Conservation (phyloP, 2,329 filamentous ascomycete species). For the Apiospora hydei region DNA sequence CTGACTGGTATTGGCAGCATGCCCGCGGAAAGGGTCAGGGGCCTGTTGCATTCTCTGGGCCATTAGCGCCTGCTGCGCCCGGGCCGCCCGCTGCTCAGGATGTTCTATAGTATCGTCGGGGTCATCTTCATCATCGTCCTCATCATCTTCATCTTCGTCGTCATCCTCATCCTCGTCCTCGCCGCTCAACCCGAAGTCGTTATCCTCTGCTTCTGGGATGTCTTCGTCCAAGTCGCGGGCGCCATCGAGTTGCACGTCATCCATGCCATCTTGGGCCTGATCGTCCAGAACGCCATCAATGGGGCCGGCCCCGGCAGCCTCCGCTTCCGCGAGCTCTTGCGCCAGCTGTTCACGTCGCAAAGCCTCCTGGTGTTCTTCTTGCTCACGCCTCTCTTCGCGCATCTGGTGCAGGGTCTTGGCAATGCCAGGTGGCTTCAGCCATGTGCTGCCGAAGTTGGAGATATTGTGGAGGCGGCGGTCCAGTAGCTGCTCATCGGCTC, state of each 20-base stretch:
- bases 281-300: slow-evolving; percentile 1
- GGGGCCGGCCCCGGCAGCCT: slow-evolving; percentile 49
- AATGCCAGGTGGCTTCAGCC: slow-evolving; percentile 90
- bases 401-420: slow-evolving; percentile 89
- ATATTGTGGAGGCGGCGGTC: slow-evolving; percentile 82
- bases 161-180: slow-evolving; percentile 48
- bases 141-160: slow-evolving; percentile 48
- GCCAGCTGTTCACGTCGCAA: slow-evolving; percentile 74
- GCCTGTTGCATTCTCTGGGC: slow-evolving; percentile 60
- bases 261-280: slow-evolving; percentile 54
- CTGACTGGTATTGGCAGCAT: slow-evolving; percentile 60
- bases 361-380: slow-evolving; percentile 82
- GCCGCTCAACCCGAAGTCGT: slow-evolving; percentile 58
- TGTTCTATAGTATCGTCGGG: slow-evolving; percentile 40
- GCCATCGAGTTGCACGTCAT: slow-evolving; percentile 63
- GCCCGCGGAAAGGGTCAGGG: slow-evolving; percentile 69
- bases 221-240: slow-evolving; percentile 74
- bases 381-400: slow-evolving; percentile 87
- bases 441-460: slow-evolving; percentile 84
- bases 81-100: slow-evolving; percentile 39
- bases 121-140: slow-evolving; percentile 46
- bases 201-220: slow-evolving; percentile 70
- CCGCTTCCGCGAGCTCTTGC: slow-evolving; percentile 77
- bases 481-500: slow-evolving; percentile 78
- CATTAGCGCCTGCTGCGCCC: slow-evolving; percentile 56